Conservation (phyloP, 257 asterid genomes). For the Scutellaria barbata region DNA sequence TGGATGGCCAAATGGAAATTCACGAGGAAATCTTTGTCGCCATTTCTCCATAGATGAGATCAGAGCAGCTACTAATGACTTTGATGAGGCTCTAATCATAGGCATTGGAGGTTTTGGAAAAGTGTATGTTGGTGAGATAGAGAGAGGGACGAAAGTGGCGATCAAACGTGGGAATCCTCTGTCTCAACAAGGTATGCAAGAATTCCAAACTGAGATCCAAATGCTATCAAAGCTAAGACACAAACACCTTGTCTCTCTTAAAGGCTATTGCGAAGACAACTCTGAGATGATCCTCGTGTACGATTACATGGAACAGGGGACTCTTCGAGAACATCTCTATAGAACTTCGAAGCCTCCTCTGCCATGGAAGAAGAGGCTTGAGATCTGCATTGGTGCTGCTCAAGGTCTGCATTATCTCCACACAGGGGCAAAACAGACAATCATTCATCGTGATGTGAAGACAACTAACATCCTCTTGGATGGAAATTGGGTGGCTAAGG, state of each 20-base stretch:
- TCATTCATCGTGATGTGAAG: slow-evolving; percentile 58
- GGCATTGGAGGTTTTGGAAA: slow-evolving; percentile 95
- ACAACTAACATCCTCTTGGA: slow-evolving; percentile 51
- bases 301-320: slow-evolving; percentile 52
- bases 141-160: slow-evolving; percentile 85
- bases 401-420: slow-evolving; percentile 54
- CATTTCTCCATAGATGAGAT: slow-evolving; percentile 88
- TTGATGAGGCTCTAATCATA: slow-evolving; percentile 77
- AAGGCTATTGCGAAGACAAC: slow-evolving; percentile 51
- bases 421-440: slow-evolving; percentile 48
- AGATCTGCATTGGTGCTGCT: slow-evolving; percentile 51
- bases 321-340: slow-evolving; percentile 56
- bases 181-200: slow-evolving; percentile 85
- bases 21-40: slow-evolving; percentile 83
- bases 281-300: slow-evolving; percentile 54
- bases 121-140: slow-evolving; percentile 82
- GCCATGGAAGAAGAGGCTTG: slow-evolving; percentile 53
- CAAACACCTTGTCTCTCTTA: slow-evolving; percentile 45
- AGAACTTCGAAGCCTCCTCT: slow-evolving; percentile 37
- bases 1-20: slow-evolving; percentile 91
- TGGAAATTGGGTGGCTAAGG: slow-evolving; percentile 49
- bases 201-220: slow-evolving; percentile 90
- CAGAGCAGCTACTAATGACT: slow-evolving; percentile 79
- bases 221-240: slow-evolving; percentile 95
- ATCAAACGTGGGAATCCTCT: slow-evolving; percentile 94